Evolutionary conservation across 2,329 filamentous ascomycete species (phyloP).

Genomic region (Botrytis elliptica): DNA sequence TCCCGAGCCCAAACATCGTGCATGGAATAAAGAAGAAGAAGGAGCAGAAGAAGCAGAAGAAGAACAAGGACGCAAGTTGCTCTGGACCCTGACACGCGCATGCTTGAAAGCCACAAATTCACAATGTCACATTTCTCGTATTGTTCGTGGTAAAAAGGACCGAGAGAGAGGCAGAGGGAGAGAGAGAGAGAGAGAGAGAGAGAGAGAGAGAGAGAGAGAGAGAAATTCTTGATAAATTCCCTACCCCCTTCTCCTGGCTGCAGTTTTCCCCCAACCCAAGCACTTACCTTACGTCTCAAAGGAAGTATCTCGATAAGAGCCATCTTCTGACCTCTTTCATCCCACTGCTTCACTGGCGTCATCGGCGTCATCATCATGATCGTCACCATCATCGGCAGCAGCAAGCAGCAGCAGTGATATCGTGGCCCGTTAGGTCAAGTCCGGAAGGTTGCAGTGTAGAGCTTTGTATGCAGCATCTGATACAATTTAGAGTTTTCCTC

Average conservation of each 20-base stretch:
- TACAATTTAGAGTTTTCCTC: conserved; percentile 4
- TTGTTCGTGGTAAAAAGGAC: not conserved
- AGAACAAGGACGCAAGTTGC: not conserved
- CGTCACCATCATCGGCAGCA: not conserved
- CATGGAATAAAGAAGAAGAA: not conserved
- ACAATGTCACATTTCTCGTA: not conserved
- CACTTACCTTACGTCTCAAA: not conserved
- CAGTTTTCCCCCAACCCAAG: not conserved
- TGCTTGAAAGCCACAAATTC: not conserved
- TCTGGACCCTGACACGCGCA: not conserved
- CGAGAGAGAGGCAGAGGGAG: not conserved
- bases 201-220: not conserved
- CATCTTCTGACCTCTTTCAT: not conserved
- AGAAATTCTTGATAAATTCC: not conserved
- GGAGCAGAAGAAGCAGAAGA: not conserved
- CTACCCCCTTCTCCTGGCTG: not conserved
- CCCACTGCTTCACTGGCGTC: not conserved
- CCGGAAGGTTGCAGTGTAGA: not conserved
- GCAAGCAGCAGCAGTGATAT: not conserved
- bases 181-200: not conserved
- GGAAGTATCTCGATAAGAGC: not conserved
- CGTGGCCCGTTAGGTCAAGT: not conserved
- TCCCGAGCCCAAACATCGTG: not conserved
- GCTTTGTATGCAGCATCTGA: not conserved
- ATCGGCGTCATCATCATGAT: not conserved